Evolutionary conservation across 2,329 filamentous ascomycete species (phyloP).

Genomic region (Xylaria sp.): DNA sequence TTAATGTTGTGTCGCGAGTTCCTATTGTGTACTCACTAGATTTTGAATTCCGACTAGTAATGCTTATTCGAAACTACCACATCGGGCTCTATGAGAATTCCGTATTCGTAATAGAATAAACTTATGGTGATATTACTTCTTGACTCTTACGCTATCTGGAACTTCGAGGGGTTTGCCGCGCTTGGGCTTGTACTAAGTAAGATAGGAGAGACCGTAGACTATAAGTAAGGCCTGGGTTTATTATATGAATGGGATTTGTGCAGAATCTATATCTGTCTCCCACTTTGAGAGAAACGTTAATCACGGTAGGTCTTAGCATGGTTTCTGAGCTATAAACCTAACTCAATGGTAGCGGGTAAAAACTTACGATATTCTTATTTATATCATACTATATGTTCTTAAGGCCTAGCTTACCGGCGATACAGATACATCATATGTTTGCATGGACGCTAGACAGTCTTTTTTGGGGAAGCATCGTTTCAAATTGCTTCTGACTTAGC

Average conservation of each 20-base stretch:
- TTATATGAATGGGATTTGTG: not conserved
- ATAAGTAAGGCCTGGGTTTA: too few relatives aligned
- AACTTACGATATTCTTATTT: not conserved
- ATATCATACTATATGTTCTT: not conserved
- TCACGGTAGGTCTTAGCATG: not conserved
- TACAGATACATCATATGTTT: not conserved
- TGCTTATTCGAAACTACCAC: too few relatives aligned
- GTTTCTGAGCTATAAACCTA: not conserved
- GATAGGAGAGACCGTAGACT: too few relatives aligned
- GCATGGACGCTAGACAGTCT: not conserved
- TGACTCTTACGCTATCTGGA: too few relatives aligned
- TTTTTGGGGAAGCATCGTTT: not conserved
- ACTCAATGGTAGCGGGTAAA: not conserved
- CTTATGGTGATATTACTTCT: too few relatives aligned
- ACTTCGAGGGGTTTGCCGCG: too few relatives aligned
- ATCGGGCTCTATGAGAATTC: too few relatives aligned
- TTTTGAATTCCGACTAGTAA: too few relatives aligned
- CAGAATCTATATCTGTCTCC: not conserved
- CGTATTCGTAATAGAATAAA: too few relatives aligned
- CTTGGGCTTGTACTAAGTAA: too few relatives aligned
- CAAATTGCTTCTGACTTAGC: slow-evolving; percentile 1
- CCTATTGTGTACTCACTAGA: too few relatives aligned
- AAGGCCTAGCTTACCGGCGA: too few relatives aligned
- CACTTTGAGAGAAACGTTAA: not conserved
- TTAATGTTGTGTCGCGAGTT: not conserved